Percentiles rank a stretch among this genome's conserved stretches.
These are phyloP conservation scores for Capsella rubella DNA, from an alignment of 441 rosid species.

Conservation along the genomic window DNA sequence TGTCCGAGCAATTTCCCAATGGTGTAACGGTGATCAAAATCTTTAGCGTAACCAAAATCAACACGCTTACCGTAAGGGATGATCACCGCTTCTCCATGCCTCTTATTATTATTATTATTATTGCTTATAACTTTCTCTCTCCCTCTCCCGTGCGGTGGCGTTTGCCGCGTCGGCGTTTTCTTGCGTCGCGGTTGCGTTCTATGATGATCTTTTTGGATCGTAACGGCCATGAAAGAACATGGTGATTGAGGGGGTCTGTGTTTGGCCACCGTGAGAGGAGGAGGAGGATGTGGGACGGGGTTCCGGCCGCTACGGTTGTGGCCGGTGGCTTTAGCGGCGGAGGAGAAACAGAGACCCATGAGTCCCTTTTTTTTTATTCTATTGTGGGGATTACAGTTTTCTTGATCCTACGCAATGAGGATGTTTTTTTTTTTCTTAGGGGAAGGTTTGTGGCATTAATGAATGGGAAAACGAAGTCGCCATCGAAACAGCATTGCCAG, in stretches of 20 bases:
- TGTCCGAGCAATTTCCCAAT: constrained; percentile 93
- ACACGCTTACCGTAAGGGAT: constrained; percentile 81
- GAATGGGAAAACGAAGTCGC: constrained; percentile 33
- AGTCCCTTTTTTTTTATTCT: neutral
- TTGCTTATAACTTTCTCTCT: constrained; percentile 28
- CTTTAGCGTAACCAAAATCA: constrained; percentile 94
- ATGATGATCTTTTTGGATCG: constrained; percentile 43
- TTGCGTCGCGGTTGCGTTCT: constrained; percentile 42
- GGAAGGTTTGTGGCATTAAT: constrained; percentile 15
- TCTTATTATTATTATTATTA: constrained; percentile 16
- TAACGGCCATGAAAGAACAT: constrained; percentile 39
- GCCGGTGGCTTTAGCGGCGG: constrained; percentile 47
- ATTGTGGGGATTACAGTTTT: constrained; percentile 19
- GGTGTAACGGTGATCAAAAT: constrained; percentile 70
- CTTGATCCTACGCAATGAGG: constrained; percentile 35
- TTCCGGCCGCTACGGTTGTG: constrained; percentile 26
- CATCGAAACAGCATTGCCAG: constrained; percentile 46
- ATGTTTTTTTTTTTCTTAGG: constrained; percentile 5
- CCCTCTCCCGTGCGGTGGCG: constrained; percentile 35
- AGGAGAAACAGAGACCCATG: constrained; percentile 87
- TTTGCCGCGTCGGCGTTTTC: constrained; percentile 39
- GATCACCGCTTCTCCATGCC: constrained; percentile 49
- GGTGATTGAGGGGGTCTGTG: constrained; percentile 26
- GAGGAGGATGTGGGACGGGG: constrained; percentile 37
- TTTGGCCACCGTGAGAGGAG: constrained; percentile 42